Percentiles rank a stretch among this genome's conserved stretches.
These are phyloP conservation scores for Beauveria varroae DNA, from an alignment of 2,329 filamentous ascomycete genomes.

Conservation along the genomic window DNA sequence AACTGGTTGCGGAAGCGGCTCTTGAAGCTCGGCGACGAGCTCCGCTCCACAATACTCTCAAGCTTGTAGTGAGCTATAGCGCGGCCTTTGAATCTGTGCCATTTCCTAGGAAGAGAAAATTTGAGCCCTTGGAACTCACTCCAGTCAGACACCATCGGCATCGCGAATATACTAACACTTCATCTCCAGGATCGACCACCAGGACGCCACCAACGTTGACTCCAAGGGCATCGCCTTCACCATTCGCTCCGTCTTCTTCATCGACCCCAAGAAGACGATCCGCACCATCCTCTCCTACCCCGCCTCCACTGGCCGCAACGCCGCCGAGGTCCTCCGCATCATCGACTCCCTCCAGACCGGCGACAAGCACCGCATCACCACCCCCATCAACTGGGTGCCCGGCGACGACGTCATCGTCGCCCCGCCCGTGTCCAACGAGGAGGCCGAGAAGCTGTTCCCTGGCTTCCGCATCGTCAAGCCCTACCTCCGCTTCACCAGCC, in stretches of 20 bases:
- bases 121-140: not conserved
- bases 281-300: constrained; percentile 89
- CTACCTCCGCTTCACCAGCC: constrained; percentile 66
- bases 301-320: constrained; percentile 80
- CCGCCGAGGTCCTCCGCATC: constrained; percentile 69
- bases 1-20: too few relatives aligned
- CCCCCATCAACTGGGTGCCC: constrained; percentile 82
- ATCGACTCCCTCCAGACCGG: constrained; percentile 74
- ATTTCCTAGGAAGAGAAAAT: not conserved
- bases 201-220: constrained; percentile 75
- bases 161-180: not conserved
- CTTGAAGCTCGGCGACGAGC: not conserved
- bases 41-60: not conserved
- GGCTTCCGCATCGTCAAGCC: constrained; percentile 62
- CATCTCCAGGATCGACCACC: constrained; percentile 58
- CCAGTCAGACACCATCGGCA: too few relatives aligned
- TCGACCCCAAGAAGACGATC: constrained; percentile 90
- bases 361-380: constrained; percentile 82
- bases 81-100: too few relatives aligned
- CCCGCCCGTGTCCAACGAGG: constrained; percentile 71
- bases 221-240: constrained; percentile 82
- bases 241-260: constrained; percentile 90
- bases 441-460: constrained; percentile 83
- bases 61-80: not conserved
- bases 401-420: constrained; percentile 92